These are phyloP conservation scores for Phytopythium boreale DNA, from an alignment of 352 stramenopile genomes.

Conservation along the genomic window DNA sequence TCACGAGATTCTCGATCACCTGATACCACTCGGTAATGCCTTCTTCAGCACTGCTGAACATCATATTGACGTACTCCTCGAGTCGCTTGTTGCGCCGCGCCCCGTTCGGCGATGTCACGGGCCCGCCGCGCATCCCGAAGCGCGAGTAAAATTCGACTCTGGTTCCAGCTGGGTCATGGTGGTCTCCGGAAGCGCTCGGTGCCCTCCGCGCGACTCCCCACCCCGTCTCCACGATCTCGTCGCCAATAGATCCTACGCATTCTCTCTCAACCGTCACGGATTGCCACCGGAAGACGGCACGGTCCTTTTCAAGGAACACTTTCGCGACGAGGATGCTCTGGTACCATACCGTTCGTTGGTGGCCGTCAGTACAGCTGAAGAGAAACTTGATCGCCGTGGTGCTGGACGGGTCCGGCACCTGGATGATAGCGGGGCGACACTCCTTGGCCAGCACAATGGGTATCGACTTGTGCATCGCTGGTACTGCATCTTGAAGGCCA, in stretches of 20 bases:
- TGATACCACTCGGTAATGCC: background rate
- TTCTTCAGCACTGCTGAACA: background rate
- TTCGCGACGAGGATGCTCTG: slow-evolving; percentile 8
- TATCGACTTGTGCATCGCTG: background rate
- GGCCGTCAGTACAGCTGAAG: background rate
- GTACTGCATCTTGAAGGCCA: background rate
- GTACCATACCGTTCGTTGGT: background rate
- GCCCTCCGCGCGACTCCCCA: background rate
- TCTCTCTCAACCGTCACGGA: background rate
- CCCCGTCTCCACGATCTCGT: background rate
- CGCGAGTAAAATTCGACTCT: background rate
- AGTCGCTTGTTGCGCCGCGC: background rate
- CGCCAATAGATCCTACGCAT: background rate
- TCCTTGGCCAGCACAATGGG: background rate
- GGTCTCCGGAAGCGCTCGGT: background rate
- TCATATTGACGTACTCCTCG: background rate
- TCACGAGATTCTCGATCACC: background rate
- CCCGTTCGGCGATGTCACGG: background rate
- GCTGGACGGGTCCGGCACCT: background rate
- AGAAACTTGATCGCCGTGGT: background rate
- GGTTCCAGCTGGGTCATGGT: background rate
- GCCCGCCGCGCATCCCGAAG: background rate
- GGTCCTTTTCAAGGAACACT: slow-evolving; percentile 33
- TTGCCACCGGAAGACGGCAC: background rate
- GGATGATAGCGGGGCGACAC: background rate